Percentiles rank a stretch among this genome's conserved stretches.
These are phyloP conservation scores for Alternaria arborescens DNA, from an alignment of 2,329 filamentous ascomycete genomes.

Conservation along the genomic window DNA sequence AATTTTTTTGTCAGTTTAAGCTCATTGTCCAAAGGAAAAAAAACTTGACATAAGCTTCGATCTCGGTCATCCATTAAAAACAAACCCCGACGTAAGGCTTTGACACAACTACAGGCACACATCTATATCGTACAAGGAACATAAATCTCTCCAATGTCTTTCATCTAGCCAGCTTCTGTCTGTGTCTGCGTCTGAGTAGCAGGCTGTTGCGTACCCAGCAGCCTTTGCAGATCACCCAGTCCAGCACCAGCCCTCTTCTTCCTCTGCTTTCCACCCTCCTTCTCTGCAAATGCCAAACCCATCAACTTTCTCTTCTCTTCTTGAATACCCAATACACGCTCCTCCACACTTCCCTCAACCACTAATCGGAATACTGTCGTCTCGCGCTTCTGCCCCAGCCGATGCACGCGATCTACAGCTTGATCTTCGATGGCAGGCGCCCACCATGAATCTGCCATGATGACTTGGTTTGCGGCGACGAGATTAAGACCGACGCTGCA, in stretches of 20 bases:
- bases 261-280: constrained; percentile 64
- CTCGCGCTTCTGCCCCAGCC: constrained; percentile 80
- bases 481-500: constrained; percentile 88
- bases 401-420: constrained; percentile 86
- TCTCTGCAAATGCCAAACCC: constrained; percentile 80
- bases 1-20: too few relatives aligned
- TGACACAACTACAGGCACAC: background rate
- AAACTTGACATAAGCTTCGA: background rate
- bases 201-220: constrained; percentile 42
- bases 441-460: constrained; percentile 87
- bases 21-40: too few relatives aligned
- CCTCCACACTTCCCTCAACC: constrained; percentile 82
- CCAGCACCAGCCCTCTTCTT: constrained; percentile 53
- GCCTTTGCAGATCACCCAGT: constrained; percentile 54
- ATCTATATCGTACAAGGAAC: background rate
- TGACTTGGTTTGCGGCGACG: constrained; percentile 84
- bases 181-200: constrained; percentile 8
- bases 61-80: background rate
- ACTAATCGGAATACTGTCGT: constrained; percentile 84
- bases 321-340: constrained; percentile 81
- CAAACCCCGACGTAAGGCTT: too few relatives aligned
- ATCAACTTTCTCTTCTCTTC: constrained; percentile 80
- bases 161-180: background rate
- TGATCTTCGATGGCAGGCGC: constrained; percentile 93
- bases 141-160: background rate